Evolutionary conservation across 2,329 filamentous ascomycete species (phyloP).

Genomic region (Mycosphaerella arachidis): DNA sequence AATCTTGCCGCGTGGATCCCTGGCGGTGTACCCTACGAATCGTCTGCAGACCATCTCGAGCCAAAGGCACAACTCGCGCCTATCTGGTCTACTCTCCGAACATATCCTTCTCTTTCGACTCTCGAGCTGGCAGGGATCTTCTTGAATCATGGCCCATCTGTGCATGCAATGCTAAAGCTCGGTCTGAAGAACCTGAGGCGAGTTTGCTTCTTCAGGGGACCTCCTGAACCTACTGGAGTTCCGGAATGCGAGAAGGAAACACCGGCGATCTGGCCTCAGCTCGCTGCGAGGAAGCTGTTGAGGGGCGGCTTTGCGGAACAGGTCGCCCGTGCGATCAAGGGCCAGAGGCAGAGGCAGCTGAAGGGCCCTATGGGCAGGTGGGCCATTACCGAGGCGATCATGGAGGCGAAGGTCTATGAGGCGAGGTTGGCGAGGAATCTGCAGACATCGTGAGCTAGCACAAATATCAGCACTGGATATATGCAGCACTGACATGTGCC

Average conservation of each 20-base stretch:
- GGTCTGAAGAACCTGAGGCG: constrained; percentile 1
- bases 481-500: not conserved
- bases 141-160: not conserved
- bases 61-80: not conserved
- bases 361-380: not conserved
- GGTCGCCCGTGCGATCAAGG: constrained; percentile 9
- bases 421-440: not conserved
- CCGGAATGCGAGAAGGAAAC: not conserved
- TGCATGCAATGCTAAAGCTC: constrained; percentile 2
- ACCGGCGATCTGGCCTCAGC: constrained; percentile 6
- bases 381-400: not conserved
- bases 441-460: not conserved
- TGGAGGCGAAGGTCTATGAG: not conserved
- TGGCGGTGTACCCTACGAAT: not conserved
- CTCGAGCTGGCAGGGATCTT: constrained; percentile 14
- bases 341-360: constrained; percentile 1
- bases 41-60: not conserved
- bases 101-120: constrained; percentile 6
- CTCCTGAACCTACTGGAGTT: not conserved
- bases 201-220: not conserved
- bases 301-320: constrained; percentile 12
- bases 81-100: constrained; percentile 5
- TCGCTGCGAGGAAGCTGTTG: constrained; percentile 3
- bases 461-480: not conserved
- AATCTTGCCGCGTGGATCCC: constrained; percentile 4